Evolutionary conservation across 176 grass and related monocot species (phyloP), one percentile per base, ranked within the genome.

Genomic region (Coix lacrymajobi): DNA sequence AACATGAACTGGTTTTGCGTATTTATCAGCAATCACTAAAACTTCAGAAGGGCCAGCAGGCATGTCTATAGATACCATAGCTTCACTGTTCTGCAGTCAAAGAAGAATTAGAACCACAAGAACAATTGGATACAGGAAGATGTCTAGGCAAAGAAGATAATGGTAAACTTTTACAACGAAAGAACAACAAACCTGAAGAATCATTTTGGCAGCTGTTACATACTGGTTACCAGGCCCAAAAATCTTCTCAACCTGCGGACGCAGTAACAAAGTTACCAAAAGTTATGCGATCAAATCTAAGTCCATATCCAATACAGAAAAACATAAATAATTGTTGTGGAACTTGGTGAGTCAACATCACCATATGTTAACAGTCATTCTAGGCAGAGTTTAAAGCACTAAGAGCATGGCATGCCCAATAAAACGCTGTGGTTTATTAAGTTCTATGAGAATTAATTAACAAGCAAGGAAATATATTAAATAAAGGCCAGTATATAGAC

Each of bases 171-270:
- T 63, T 39, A 62, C 29, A 68, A 8, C 6, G 57, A 74, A 77
- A 33, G 61, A 82, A 19, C 22, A 85, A 37, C 19, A 82, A 86
- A 98, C 96, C 84, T 98, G 96, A 81, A 98, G 92, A 91, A 98
- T 98, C 96, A 98, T 98, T 95, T 98, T 98, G 57, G 96, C 96
- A 84, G 96, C 96, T 15, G 96, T 98, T 54, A 98, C 96, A 88
- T 98, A 98, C 75, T 98, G 96, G 72, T 98, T 98, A 65, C 96
- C 96, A 11, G 96, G 96, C 46, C 96, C 96, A 86, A 98, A 98
- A 76, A 98, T 88, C 90, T 98, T 98, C 73, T 95, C 92, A 69
- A 88, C 96, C 96, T 98, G 76, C 38, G 74, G 36, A 32, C 41
- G 3, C 13, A 62, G 37, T 20, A 66, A 57, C 0, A 11, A 46